phyloP scores from a whole-genome alignment of 768 basidiomycete genomes.

The Dioszegia aurantiaca region DNA sequence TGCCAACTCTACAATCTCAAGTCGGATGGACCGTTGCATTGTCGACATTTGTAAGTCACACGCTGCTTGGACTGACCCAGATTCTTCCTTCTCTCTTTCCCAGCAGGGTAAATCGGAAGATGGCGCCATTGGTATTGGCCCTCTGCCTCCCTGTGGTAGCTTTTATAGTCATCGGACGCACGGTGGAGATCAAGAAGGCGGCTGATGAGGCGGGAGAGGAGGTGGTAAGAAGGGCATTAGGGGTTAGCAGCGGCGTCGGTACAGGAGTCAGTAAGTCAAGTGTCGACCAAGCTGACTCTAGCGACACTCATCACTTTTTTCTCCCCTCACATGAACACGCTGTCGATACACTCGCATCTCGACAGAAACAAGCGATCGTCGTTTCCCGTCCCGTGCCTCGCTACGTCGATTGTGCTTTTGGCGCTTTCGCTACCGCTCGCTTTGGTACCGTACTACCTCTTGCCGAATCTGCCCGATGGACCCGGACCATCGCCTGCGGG shows the following conservation, averaged over 20 bases:
- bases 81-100: constrained; percentile 43
- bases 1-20: constrained; percentile 30
- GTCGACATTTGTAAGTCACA: constrained; percentile 32
- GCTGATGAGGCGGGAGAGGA: constrained; percentile 10
- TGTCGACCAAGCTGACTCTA: constrained; percentile 15
- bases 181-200: constrained; percentile 47
- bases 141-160: constrained; percentile 45
- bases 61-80: constrained; percentile 9
- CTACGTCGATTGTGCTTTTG: constrained; percentile 33
- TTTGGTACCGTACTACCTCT: constrained; percentile 51
- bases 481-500: constrained; percentile 25
- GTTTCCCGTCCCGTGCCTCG: constrained; percentile 44
- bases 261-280: constrained; percentile 45
- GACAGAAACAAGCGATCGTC: constrained; percentile 39
- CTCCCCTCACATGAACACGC: constrained; percentile 48
- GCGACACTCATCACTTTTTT: constrained; percentile 45
- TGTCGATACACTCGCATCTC: constrained; percentile 43
- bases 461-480: constrained; percentile 21
- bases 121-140: constrained; percentile 32
- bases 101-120: constrained; percentile 31
- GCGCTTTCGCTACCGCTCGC: constrained; percentile 44
- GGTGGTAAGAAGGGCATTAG: constrained; percentile 13
- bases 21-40: constrained; percentile 40
- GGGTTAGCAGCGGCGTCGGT: constrained; percentile 38
- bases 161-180: constrained; percentile 49